These are phyloP conservation scores for Linanthus parryae DNA, from an alignment of 148 eudicot genomes.

Conservation along the genomic window DNA sequence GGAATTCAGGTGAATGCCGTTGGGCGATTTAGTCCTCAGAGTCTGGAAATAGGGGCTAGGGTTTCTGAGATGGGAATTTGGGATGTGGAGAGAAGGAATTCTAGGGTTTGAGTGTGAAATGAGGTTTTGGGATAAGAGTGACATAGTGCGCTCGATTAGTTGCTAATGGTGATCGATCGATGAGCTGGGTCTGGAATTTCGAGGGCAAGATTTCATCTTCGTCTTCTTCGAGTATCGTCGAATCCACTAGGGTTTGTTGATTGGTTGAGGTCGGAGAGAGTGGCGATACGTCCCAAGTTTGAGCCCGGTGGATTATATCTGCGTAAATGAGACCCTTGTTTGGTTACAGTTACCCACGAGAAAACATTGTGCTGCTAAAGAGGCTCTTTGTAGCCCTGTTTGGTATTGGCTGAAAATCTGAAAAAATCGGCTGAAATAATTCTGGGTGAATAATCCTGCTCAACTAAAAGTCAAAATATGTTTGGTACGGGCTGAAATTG, in stretches of 20 bases:
- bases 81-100: slow-evolving; percentile 12
- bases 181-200: neutral
- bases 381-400: too few species aligned
- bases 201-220: neutral
- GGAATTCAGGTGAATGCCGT: slow-evolving; percentile 1
- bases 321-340: too few species aligned
- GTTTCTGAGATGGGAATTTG: slow-evolving; percentile 9
- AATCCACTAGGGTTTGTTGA: neutral
- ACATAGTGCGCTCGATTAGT: slow-evolving; percentile 10
- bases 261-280: neutral
- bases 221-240: neutral
- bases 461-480: too few species aligned
- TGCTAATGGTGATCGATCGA: neutral
- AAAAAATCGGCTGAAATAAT: too few species aligned
- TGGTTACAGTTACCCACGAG: too few species aligned
- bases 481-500: too few species aligned
- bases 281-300: too few species aligned
- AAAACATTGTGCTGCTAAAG: too few species aligned
- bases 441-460: too few species aligned
- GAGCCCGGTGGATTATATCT: too few species aligned
- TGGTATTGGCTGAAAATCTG: too few species aligned
- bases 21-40: slow-evolving; percentile 7
- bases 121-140: slow-evolving; percentile 30
- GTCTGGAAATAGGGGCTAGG: slow-evolving; percentile 13
- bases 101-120: slow-evolving; percentile 19